These are phyloP conservation scores for Knoxdaviesia capensis DNA, from an alignment of 2,329 filamentous ascomycete genomes.

Conservation along the genomic window DNA sequence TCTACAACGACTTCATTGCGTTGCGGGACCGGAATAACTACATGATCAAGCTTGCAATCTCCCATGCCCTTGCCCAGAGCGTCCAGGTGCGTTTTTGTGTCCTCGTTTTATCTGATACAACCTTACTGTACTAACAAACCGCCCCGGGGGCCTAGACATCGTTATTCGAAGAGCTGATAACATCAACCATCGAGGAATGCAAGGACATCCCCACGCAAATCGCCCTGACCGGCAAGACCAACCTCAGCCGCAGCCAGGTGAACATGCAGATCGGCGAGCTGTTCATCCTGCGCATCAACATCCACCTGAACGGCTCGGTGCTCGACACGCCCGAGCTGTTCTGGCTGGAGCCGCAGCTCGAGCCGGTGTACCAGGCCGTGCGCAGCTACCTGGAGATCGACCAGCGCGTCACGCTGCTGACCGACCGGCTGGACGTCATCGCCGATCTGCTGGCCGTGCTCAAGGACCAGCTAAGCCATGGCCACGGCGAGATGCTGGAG, in stretches of 20 bases:
- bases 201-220: conserved; percentile 89
- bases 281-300: conserved; percentile 94
- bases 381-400: conserved; percentile 96
- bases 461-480: conserved; percentile 88
- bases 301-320: conserved; percentile 90
- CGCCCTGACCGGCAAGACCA: conserved; percentile 78
- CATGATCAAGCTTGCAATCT: conserved; percentile 95
- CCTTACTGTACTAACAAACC: conserved; percentile 6
- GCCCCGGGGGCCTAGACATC: conserved; percentile 43
- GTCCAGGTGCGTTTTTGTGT: conserved; percentile 45
- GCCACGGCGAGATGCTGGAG: conserved; percentile 74
- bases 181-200: conserved; percentile 80
- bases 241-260: conserved; percentile 72
- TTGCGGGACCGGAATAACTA: conserved; percentile 86
- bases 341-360: conserved; percentile 93
- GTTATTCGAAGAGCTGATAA: conserved; percentile 86
- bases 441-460: conserved; percentile 80
- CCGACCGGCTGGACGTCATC: conserved; percentile 72
- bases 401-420: conserved; percentile 74
- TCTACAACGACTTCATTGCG: conserved; percentile 99
- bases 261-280: conserved; percentile 99
- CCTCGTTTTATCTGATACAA: not conserved
- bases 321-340: conserved; percentile 94
- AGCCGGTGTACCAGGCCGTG: conserved; percentile 91
- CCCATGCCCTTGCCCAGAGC: conserved; percentile 83